Evolutionary conservation across 768 basidiomycete genomes (phyloP), one percentile per base, ranked within the genome.

Genomic region (Epithele typhae): DNA sequence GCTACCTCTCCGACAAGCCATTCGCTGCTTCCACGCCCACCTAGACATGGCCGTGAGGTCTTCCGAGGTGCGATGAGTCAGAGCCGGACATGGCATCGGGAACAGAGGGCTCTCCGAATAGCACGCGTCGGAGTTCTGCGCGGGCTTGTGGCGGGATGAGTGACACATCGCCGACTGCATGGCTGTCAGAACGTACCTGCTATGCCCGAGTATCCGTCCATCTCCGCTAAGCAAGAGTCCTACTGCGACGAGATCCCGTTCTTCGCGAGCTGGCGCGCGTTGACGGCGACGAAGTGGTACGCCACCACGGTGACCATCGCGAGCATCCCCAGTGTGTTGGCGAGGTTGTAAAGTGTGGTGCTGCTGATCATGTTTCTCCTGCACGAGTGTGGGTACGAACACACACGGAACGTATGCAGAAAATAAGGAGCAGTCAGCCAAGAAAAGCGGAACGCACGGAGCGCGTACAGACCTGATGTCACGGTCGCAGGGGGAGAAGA

Each of bases 231-330:
- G 46, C 25, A 35, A 48, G 17, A 25, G 22, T 25, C 10, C 27
- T 30, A 30, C 27, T 30, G 18, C 17, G 30, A 24, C 19, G 18
- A 30, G 46, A 33, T 40, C 35, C 11, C 21, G 43, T 40, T 36
- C 15, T 35, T 34, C 5, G 63, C 61, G 61, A 76, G 51, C 51
- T 72, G 59, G 18, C 76, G 75, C 33, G 81, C 79, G 58, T 94
- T 94, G 51, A 95, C 90, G 25, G 89, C 84, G 41, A 97, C 71
- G 58, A 95, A 79, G 69, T 97, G 94, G 67, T 94, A 96, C 38
- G 81, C 78, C 44, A 97, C 84, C 45, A 93, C 85, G 5, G 87
- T 82, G 55, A 91, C 59, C 84, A 97, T 92, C 23, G 94, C 88
- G 43, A 89, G 71, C 30, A 83, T 72, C 30, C 93, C 93, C 15